Conservation (phyloP, 495 filamentous ascomycete species). For the Xanthoparmelia taractica region DNA sequence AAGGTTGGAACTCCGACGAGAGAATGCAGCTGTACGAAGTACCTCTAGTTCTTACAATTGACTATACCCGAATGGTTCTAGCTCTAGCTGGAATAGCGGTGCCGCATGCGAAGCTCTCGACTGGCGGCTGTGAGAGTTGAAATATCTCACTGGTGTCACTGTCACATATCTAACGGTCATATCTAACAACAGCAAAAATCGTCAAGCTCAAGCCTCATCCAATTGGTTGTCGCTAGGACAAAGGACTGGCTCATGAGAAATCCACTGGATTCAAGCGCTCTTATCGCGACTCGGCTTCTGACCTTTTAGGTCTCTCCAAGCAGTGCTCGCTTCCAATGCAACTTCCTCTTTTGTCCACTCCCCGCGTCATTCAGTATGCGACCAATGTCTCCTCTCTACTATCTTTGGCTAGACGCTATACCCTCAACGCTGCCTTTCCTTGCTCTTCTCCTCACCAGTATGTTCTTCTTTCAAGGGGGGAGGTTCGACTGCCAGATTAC, state of each 20-base stretch:
- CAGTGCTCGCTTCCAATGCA: neutral
- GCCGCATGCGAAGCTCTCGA: no score
- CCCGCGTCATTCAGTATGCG: constrained; percentile 14
- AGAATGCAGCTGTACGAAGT: no score
- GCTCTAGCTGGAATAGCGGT: no score
- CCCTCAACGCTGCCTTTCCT: neutral
- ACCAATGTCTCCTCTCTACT: neutral
- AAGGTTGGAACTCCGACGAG: no score
- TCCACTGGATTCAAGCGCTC: neutral
- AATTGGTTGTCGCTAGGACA: neutral
- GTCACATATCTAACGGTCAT: no score
- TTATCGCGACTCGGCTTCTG: neutral
- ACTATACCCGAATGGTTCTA: no score
- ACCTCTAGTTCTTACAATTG: no score
- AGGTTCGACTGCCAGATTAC: neutral
- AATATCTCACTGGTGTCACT: no score
- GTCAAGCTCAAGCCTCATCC: neutral
- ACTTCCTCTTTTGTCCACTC: constrained; percentile 11
- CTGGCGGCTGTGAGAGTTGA: no score
- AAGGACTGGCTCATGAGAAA: neutral
- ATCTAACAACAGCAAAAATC: no score
- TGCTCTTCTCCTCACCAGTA: constrained; percentile 1
- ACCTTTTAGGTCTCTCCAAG: constrained; percentile 3
- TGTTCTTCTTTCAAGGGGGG: neutral
- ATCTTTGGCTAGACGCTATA: neutral